Percentiles rank a stretch among this genome's conserved stretches.
phyloP scores from a whole-genome alignment of 352 stramenopile genomes.

The Halophytophthora polymorphica region DNA sequence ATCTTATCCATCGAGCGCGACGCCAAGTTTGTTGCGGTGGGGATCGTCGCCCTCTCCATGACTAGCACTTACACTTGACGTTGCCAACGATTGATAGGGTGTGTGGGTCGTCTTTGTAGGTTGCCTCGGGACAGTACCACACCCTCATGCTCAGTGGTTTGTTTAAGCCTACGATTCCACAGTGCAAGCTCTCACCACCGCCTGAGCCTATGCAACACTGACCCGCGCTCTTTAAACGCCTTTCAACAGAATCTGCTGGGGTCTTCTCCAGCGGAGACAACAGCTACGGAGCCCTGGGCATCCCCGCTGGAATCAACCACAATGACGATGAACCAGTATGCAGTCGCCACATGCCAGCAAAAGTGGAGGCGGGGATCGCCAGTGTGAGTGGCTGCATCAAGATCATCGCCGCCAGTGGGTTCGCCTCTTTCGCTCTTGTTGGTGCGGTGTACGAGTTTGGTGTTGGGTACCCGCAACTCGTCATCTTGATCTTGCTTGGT shows the following conservation, averaged over 20 bases:
- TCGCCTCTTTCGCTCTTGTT: conserved; percentile 66
- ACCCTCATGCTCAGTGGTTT: conserved; percentile 67
- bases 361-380: conserved; percentile 25
- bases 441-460: conserved; percentile 24
- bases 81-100: background rate
- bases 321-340: background rate
- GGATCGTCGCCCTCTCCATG: background rate
- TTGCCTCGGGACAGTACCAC: conserved; percentile 74
- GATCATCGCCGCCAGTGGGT: conserved; percentile 57
- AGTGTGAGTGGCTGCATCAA: conserved; percentile 29
- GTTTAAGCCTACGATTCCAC: background rate
- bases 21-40: conserved; percentile 62
- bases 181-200: background rate
- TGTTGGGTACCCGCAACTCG: too few species aligned
- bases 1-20: conserved; percentile 48
- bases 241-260: conserved; percentile 46
- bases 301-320: background rate
- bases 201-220: too few species aligned
- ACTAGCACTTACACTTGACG: background rate
- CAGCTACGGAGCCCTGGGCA: conserved; percentile 48
- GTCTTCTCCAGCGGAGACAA: conserved; percentile 79
- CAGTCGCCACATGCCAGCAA: conserved; percentile 19
- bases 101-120: conserved; percentile 18
- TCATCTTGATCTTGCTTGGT: background rate
- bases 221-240: background rate